These are phyloP conservation scores for Tolypocladium ophioglossoides DNA, from an alignment of 2,329 filamentous ascomycete species.

Conservation along the genomic window DNA sequence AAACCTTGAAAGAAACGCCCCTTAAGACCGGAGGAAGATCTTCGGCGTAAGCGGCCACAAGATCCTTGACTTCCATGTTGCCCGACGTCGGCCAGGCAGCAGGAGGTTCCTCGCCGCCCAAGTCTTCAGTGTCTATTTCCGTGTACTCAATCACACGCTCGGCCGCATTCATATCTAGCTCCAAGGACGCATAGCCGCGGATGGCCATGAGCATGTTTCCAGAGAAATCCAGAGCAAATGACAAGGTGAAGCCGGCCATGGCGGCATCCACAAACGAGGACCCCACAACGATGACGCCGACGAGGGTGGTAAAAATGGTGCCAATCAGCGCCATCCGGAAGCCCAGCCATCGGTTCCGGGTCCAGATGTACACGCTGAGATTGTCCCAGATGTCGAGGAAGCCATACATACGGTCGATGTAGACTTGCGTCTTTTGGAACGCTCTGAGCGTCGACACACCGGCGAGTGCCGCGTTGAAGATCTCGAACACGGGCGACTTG, in stretches of 20 bases:
- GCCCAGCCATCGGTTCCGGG: slow-evolving; percentile 69
- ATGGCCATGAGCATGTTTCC: slow-evolving; percentile 54
- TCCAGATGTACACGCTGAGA: slow-evolving; percentile 56
- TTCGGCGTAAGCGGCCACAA: slow-evolving; percentile 61
- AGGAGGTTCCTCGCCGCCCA: slow-evolving; percentile 49
- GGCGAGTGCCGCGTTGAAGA: slow-evolving; percentile 61
- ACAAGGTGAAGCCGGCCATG: slow-evolving; percentile 64
- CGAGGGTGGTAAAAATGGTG: slow-evolving; percentile 54
- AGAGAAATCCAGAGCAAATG: slow-evolving; percentile 63
- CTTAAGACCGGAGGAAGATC: slow-evolving; percentile 63
- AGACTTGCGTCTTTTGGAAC: slow-evolving; percentile 57
- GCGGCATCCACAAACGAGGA: slow-evolving; percentile 54
- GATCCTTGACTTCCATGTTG: slow-evolving; percentile 58
- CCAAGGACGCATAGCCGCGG: slow-evolving; percentile 57
- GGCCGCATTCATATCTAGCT: slow-evolving; percentile 69
- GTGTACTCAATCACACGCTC: slow-evolving; percentile 70
- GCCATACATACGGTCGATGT: slow-evolving; percentile 58
- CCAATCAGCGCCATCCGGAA: slow-evolving; percentile 63
- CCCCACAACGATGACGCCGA: slow-evolving; percentile 53
- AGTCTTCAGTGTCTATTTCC: slow-evolving; percentile 55
- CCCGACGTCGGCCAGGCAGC: slow-evolving; percentile 69
- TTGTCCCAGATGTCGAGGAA: slow-evolving; percentile 59
- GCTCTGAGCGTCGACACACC: slow-evolving; percentile 68
- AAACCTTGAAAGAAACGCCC: slow-evolving; percentile 55
- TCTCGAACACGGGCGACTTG: slow-evolving; percentile 72